Evolutionary conservation across 352 stramenopile species (phyloP).

Genomic region (Pythium aristosporum): DNA sequence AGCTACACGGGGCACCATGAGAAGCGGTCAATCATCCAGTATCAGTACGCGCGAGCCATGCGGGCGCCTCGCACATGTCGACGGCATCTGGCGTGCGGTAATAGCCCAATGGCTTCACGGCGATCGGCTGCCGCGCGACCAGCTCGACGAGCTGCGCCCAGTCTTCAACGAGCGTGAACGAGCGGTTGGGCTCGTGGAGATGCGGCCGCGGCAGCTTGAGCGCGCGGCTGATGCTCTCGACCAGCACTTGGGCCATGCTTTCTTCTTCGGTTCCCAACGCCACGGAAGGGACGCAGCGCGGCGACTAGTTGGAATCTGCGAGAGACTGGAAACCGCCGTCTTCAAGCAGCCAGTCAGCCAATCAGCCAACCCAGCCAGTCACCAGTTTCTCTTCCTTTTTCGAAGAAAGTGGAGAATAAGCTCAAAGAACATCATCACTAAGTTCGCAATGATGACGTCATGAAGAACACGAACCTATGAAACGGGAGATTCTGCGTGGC

Average conservation of each 20-base stretch:
- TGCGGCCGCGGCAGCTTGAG: constrained; percentile 63
- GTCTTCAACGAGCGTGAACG: constrained; percentile 61
- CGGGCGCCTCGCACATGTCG: constrained; percentile 64
- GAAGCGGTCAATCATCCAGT: neutral
- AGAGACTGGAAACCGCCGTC: too few species aligned
- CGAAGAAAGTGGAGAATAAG: constrained; percentile 11
- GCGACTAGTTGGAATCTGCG: too few species aligned
- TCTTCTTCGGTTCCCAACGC: too few species aligned
- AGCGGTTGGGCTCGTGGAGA: constrained; percentile 57
- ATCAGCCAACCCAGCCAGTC: neutral
- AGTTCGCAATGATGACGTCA: constrained; percentile 14
- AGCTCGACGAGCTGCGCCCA: constrained; percentile 58
- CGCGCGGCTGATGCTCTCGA: constrained; percentile 54
- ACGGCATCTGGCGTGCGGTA: constrained; percentile 79
- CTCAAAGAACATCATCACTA: constrained; percentile 3
- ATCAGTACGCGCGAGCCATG: neutral
- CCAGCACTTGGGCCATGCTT: constrained; percentile 36
- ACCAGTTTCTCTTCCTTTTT: constrained; percentile 6
- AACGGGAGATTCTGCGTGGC: neutral
- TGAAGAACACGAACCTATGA: neutral
- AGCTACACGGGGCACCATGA: constrained; percentile 32
- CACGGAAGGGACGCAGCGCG: too few species aligned
- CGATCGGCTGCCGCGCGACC: constrained; percentile 47
- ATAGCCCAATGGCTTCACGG: constrained; percentile 66
- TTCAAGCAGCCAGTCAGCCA: neutral